phyloP scores from a whole-genome alignment of 1,139 yeast genomes.

The Hyphopichia buzzinii region DNA sequence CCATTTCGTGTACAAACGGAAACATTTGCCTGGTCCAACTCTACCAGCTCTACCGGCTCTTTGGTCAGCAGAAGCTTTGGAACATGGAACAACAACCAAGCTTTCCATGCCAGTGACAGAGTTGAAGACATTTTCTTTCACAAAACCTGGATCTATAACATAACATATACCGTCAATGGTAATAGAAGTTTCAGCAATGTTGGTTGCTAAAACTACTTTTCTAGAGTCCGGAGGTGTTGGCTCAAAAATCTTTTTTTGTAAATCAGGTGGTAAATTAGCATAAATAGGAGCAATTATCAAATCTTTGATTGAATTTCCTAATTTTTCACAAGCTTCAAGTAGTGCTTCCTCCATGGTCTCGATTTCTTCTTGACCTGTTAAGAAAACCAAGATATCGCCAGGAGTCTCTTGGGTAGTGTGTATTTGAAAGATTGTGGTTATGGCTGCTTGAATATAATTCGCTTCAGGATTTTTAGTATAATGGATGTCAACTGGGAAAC shows the following conservation, averaged over 20 bases:
- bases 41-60: conserved; percentile 98
- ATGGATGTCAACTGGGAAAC: conserved; percentile 84
- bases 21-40: conserved; percentile 95
- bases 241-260: conserved; percentile 79
- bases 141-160: conserved; percentile 92
- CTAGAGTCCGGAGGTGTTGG: conserved; percentile 79
- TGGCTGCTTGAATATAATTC: conserved; percentile 83
- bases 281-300: conserved; percentile 84
- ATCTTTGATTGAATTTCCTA: conserved; percentile 63
- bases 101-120: conserved; percentile 90
- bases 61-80: conserved; percentile 93
- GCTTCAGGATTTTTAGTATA: conserved; percentile 90
- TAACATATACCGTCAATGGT: conserved; percentile 89
- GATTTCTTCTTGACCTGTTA: conserved; percentile 90
- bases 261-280: conserved; percentile 84
- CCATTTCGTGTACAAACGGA: conserved; percentile 83
- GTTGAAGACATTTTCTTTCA: conserved; percentile 80
- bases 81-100: conserved; percentile 79
- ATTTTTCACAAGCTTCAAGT: conserved; percentile 58
- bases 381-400: conserved; percentile 88
- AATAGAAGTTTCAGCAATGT: conserved; percentile 94
- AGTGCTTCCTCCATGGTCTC: conserved; percentile 76
- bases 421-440: conserved; percentile 74
- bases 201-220: conserved; percentile 91
- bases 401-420: conserved; percentile 64